These are phyloP conservation scores for Phytophthora agathidicida DNA, from an alignment of 352 stramenopile genomes.

Conservation along the genomic window DNA sequence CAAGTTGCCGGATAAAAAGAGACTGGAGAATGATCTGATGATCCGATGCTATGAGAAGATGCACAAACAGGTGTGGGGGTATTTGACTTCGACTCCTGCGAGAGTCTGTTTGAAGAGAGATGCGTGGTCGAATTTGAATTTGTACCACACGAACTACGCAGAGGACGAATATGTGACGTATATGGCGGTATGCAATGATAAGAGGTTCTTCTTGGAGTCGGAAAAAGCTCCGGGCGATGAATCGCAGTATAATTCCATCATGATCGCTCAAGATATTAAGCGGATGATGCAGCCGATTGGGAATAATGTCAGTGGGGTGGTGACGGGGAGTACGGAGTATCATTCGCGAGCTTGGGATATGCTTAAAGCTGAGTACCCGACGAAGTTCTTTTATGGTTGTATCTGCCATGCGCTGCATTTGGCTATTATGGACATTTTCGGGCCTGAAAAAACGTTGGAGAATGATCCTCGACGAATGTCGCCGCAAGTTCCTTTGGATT, in stretches of 20 bases:
- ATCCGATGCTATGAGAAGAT: slow-evolving; percentile 84
- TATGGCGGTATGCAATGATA: slow-evolving; percentile 80
- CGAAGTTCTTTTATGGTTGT: slow-evolving; percentile 89
- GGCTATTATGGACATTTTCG: slow-evolving; percentile 86
- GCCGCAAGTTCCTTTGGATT: slow-evolving; percentile 73
- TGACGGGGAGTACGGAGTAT: slow-evolving; percentile 78
- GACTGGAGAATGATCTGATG: slow-evolving; percentile 65
- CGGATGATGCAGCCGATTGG: slow-evolving; percentile 80
- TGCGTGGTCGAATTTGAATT: slow-evolving; percentile 79
- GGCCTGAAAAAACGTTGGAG: slow-evolving; percentile 68
- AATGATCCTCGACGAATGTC: slow-evolving; percentile 71
- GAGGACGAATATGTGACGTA: slow-evolving; percentile 81
- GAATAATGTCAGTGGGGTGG: slow-evolving; percentile 69
- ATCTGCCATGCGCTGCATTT: slow-evolving; percentile 83
- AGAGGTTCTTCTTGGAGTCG: slow-evolving; percentile 82
- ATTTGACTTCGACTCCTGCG: slow-evolving; percentile 60
- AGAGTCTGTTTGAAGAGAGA: slow-evolving; percentile 81
- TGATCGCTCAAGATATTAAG: slow-evolving; percentile 87
- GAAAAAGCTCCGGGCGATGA: slow-evolving; percentile 67
- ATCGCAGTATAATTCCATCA: slow-evolving; percentile 73
- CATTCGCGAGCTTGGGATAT: slow-evolving; percentile 82
- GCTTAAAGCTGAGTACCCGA: slow-evolving; percentile 84
- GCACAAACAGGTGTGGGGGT: slow-evolving; percentile 85
- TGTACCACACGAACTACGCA: slow-evolving; percentile 75
- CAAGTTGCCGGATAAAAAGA: slow-evolving; percentile 78